These are phyloP conservation scores for Mortierella sp. DNA, from an alignment of 371 early-diverging fungal genomes.

Conservation along the genomic window DNA sequence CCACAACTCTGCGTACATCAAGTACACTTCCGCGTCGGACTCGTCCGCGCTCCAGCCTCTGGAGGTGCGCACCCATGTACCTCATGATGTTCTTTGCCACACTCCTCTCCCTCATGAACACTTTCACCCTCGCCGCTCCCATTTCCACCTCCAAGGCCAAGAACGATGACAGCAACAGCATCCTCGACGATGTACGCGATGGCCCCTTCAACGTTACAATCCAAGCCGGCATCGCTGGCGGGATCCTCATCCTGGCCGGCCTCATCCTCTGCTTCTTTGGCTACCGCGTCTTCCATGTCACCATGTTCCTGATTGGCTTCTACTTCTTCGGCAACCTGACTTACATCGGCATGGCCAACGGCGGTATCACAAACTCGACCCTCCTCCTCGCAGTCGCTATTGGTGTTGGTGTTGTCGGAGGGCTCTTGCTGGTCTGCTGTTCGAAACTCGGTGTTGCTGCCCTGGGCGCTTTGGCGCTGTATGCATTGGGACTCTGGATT, in stretches of 20 bases:
- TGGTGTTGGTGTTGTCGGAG: slow-evolving; percentile 68
- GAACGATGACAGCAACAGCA: neutral
- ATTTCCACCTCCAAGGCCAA: neutral
- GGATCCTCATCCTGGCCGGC: slow-evolving; percentile 73
- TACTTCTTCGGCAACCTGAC: slow-evolving; percentile 65
- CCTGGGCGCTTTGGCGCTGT: slow-evolving; percentile 72
- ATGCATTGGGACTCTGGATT: slow-evolving; percentile 70
- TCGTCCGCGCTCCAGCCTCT: neutral
- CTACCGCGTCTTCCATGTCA: slow-evolving; percentile 63
- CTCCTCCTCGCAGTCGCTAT: slow-evolving; percentile 69
- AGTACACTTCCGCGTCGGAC: slow-evolving; percentile 16
- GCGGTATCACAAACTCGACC: slow-evolving; percentile 62
- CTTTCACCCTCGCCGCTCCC: slow-evolving; percentile 30
- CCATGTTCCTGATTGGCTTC: slow-evolving; percentile 73
- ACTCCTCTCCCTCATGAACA: slow-evolving; percentile 21
- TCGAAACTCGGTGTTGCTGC: slow-evolving; percentile 67
- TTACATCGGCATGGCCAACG: slow-evolving; percentile 71
- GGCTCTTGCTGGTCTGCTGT: slow-evolving; percentile 65
- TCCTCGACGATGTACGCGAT: slow-evolving; percentile 22
- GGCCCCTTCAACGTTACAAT: slow-evolving; percentile 61
- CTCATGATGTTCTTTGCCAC: slow-evolving; percentile 23
- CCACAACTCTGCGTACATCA: slow-evolving; percentile 11
- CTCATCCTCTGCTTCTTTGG: slow-evolving; percentile 77
- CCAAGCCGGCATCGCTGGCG: slow-evolving; percentile 71
- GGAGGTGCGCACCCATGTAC: slow-evolving; percentile 15